Conservation (phyloP, 2,329 filamentous ascomycete genomes). For the Phyllosticta paracitricarpa region DNA sequence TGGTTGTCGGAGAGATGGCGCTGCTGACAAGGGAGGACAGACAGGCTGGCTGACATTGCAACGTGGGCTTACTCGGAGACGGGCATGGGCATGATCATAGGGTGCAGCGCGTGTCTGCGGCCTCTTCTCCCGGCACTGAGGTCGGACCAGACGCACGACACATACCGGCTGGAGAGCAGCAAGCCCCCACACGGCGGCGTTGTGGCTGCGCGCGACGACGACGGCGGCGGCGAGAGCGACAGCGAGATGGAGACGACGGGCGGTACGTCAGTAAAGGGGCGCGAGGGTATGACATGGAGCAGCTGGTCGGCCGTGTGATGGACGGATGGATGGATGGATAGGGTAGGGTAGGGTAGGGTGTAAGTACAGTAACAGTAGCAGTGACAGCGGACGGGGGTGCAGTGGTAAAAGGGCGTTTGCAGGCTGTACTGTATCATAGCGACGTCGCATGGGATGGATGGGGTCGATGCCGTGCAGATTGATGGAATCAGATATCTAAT, state of each 20-base stretch:
- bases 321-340: too few relatives aligned
- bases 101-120: constrained; percentile 18
- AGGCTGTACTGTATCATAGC: not conserved
- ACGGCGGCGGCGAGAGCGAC: constrained; percentile 7
- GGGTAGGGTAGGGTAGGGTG: too few relatives aligned
- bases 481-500: not conserved
- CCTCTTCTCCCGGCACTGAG: constrained; percentile 20
- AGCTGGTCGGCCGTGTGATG: not conserved
- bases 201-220: constrained; percentile 4
- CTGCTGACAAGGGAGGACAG: not conserved
- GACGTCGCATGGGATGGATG: not conserved
- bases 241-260: constrained; percentile 12
- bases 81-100: constrained; percentile 25
- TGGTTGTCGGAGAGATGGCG: too few relatives aligned
- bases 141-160: constrained; percentile 2
- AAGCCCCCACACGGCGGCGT: not conserved
- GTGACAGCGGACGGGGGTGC: not conserved
- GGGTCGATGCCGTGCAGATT: not conserved
- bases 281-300: not conserved
- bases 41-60: constrained; percentile 23
- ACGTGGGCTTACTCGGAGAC: constrained; percentile 29
- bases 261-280: not conserved
- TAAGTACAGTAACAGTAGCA: too few relatives aligned
- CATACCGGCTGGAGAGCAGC: constrained; percentile 2
- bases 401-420: too few relatives aligned